Conservation (phyloP, 768 basidiomycete genomes). For the Sarcodon aspratus region DNA sequence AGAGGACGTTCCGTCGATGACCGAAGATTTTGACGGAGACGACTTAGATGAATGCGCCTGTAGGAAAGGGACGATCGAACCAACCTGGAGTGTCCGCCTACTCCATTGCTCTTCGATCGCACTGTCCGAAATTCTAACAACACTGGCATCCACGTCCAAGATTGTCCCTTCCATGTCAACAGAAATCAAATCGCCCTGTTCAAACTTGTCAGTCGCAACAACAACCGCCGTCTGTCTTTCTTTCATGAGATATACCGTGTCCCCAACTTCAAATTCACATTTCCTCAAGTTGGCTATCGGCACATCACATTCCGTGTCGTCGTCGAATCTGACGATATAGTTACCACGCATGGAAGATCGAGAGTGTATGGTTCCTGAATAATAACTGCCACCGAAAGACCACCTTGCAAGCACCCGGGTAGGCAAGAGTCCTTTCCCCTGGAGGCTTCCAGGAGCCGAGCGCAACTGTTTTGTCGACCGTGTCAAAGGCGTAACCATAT, state of each 20-base stretch:
- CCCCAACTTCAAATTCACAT: conserved; percentile 38
- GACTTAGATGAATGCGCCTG: not conserved
- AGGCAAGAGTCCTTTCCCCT: conserved; percentile 6
- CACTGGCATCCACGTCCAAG: conserved; percentile 17
- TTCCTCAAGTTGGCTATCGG: conserved; percentile 41
- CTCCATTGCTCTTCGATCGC: conserved; percentile 7
- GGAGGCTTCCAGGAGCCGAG: not conserved
- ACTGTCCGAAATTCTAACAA: conserved; percentile 28
- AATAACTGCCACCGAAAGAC: conserved; percentile 49
- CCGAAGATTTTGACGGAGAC: not conserved
- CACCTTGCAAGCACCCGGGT: conserved; percentile 66
- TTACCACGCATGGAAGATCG: conserved; percentile 13
- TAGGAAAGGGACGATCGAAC: not conserved
- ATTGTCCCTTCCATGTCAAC: conserved; percentile 2
- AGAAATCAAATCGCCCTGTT: conserved; percentile 10
- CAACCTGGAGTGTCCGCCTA: not conserved
- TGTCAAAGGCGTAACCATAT: not conserved
- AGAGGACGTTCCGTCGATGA: conserved; percentile 15
- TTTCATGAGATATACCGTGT: conserved; percentile 28
- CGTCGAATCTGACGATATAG: conserved; percentile 59
- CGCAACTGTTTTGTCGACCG: conserved; percentile 10
- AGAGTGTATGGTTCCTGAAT: conserved; percentile 43
- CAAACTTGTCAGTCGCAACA: conserved; percentile 17
- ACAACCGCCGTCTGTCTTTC: not conserved
- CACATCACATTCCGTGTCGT: conserved; percentile 35